Base-by-base conservation (phyloP, 495 filamentous ascomycete species). In the Aspergillus saccharolyticus region DNA sequence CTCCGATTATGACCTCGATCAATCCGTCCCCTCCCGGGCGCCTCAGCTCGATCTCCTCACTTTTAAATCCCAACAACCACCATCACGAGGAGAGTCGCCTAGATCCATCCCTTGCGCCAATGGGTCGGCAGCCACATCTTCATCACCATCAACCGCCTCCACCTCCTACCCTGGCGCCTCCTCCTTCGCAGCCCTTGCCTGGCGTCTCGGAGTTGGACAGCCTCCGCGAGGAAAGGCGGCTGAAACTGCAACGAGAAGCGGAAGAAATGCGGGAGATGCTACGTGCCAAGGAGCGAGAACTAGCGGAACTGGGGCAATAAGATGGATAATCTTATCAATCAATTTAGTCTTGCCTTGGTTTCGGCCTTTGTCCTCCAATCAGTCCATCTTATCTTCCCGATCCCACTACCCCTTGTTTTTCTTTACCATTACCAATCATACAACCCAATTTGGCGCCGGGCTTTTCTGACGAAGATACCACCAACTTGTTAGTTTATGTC, bases 21-120 rank as follows among this genome's bases (percentile, higher is more conserved):
- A 73, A 79, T 39, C 68, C 73, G 0, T 67, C 74, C 16, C 72
- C 74, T 12, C 72, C 76, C 3, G 71, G 71, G 51, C 83, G 89
- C 4, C 71, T 91, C 1, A 87, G 85, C 49, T 91, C 88, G 1
- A 94, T 94, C 49, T 90, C 84, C 30, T 90, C 89, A 3, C 88
- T 95, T 45, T 73, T 95, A 24, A 93, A 93, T 57, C 43, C 71
- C 1, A 61, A 65, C 46, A 56, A 59, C 30, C 71, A 69, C 46
- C 55, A 59, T 30, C 71, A 68, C 21, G 71, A 73, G 19, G 75
- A 81, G n/a, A 69, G 78, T 10, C 77, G 73, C 0, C 64, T 82
- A 24, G 81, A 84, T 55, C 75, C 75, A 2, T 74, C 72, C 18
- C 70, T 80, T 12, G 69, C 74, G 16, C 61, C 67, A 18, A 52